These are phyloP conservation scores for Millerozyma acaciae DNA, from an alignment of 805 yeast genomes.

Conservation along the genomic window DNA sequence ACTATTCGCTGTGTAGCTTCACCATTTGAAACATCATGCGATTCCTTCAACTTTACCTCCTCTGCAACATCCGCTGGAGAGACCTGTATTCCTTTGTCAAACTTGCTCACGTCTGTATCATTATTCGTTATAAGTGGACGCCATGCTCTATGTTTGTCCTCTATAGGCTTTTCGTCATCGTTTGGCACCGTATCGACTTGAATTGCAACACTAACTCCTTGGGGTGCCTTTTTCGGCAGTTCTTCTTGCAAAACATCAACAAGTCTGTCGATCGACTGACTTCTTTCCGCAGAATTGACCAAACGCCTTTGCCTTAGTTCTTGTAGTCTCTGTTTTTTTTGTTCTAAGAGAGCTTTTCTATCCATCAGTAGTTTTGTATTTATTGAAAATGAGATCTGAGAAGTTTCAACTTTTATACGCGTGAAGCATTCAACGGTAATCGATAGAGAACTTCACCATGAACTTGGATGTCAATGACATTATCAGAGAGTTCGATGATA, in stretches of 20 bases:
- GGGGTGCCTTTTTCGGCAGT: slow-evolving; percentile 4
- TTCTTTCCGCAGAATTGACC: slow-evolving; percentile 28
- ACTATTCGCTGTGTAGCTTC: no score
- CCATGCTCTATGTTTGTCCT: neutral
- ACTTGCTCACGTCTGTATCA: neutral
- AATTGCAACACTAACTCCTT: slow-evolving; percentile 21
- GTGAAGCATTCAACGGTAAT: neutral
- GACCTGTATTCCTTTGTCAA: slow-evolving; percentile 1
- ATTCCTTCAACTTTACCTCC: no score
- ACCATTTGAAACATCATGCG: no score
- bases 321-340: slow-evolving; percentile 34
- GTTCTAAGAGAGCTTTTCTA: slow-evolving; percentile 35
- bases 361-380: no score
- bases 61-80: no score
- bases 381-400: neutral
- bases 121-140: neutral
- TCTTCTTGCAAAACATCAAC: slow-evolving; percentile 10
- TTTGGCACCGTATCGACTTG: slow-evolving; percentile 19
- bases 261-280: slow-evolving; percentile 12
- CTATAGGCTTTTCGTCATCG: neutral
- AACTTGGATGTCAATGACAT: slow-evolving; percentile 66
- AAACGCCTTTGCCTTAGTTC: slow-evolving; percentile 20
- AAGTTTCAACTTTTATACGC: neutral
- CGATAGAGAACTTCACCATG: no score
- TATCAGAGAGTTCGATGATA: slow-evolving; percentile 56